Evolutionary conservation across 2,329 filamentous ascomycete species (phyloP).

Genomic region (Ophiostoma piceae): DNA sequence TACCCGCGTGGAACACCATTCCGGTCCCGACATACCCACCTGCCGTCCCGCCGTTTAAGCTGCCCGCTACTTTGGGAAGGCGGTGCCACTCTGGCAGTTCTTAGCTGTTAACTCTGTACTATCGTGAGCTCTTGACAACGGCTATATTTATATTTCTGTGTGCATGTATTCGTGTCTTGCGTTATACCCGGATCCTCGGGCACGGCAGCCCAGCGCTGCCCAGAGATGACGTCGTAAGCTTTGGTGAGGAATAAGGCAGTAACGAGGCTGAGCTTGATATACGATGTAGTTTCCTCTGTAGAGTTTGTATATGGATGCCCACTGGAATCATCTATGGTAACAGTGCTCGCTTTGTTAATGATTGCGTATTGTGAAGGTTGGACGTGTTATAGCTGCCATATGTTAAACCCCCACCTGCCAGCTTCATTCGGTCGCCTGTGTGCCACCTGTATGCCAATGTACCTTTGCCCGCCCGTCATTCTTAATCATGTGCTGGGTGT

Average conservation of each 20-base stretch:
- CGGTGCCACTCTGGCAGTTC: slow-evolving; percentile 6
- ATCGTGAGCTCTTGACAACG: not conserved
- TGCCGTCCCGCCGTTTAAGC: not conserved
- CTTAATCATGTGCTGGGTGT: too few species aligned
- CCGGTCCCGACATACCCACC: slow-evolving; percentile 9
- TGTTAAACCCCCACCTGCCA: not conserved
- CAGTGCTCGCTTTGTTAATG: not conserved
- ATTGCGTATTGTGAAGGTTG: not conserved
- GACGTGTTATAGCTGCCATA: not conserved
- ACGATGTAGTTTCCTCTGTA: too few species aligned
- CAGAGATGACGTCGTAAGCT: not conserved
- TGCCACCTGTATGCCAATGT: too few species aligned
- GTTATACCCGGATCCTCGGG: not conserved
- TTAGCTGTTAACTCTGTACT: not conserved
- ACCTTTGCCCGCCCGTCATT: too few species aligned
- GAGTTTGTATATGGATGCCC: not conserved
- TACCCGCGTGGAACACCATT: not conserved
- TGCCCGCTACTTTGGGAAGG: slow-evolving; percentile 14
- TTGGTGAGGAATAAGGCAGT: not conserved
- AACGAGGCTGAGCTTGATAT: not conserved
- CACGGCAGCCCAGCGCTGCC: not conserved
- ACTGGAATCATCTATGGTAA: not conserved
- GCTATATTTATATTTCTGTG: not conserved
- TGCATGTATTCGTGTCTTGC: not conserved
- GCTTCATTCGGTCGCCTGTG: not conserved